Evolutionary conservation across 2,329 filamentous ascomycete genomes (phyloP).

Genomic region (Diaporthe eres): DNA sequence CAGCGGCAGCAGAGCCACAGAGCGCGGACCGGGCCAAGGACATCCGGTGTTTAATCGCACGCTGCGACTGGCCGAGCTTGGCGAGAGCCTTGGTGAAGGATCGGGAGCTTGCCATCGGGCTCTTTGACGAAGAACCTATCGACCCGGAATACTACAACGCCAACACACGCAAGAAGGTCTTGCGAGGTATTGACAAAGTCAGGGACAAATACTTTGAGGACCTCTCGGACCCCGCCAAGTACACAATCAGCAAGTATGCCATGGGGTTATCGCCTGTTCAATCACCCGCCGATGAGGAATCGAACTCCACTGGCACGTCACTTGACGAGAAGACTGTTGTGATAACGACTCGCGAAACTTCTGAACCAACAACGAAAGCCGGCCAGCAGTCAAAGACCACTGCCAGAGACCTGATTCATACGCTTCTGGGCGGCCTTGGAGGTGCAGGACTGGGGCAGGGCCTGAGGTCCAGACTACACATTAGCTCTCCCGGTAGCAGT

Average conservation of each 20-base stretch:
- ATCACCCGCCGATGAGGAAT: background rate
- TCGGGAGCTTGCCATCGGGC: background rate
- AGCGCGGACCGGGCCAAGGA: background rate
- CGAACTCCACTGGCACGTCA: too few species aligned
- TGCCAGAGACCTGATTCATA: background rate
- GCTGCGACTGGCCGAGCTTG: slow-evolving; percentile 1
- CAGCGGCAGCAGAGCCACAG: background rate
- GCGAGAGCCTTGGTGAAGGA: background rate
- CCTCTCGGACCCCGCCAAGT: background rate
- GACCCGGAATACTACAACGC: background rate
- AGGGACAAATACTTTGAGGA: background rate
- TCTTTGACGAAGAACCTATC: background rate
- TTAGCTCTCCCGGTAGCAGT: background rate
- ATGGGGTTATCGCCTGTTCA: background rate
- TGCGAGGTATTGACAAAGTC: background rate
- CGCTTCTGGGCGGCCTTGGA: background rate
- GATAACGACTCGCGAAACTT: background rate
- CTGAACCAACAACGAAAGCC: background rate
- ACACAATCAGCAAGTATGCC: background rate
- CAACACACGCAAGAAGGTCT: background rate
- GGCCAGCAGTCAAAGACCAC: background rate
- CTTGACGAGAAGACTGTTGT: background rate
- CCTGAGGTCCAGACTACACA: background rate
- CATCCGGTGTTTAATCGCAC: background rate
- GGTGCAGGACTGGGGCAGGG: background rate